Evolutionary conservation across 179 eudicot species (phyloP).

Genomic region (Spinacia oleracea): DNA sequence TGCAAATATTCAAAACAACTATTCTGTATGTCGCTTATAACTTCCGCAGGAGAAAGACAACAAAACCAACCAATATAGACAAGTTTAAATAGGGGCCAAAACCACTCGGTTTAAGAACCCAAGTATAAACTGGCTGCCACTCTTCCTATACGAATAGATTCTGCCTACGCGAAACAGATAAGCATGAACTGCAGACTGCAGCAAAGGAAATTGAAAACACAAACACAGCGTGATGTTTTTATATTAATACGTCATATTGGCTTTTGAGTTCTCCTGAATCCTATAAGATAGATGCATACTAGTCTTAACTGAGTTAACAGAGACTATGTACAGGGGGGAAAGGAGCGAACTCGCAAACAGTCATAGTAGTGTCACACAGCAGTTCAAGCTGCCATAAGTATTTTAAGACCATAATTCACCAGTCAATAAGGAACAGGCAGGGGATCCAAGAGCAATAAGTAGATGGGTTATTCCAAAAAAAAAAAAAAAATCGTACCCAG

Average conservation of each 20-base stretch:
- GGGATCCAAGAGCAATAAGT: conserved; percentile 5
- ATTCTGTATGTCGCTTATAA: background rate
- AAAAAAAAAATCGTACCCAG: conserved; percentile 51
- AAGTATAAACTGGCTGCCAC: background rate
- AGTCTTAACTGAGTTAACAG: background rate
- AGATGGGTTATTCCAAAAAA: background rate
- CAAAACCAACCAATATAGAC: background rate
- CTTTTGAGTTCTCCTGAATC: background rate
- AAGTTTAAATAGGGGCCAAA: background rate
- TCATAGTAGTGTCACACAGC: background rate
- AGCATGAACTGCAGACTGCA: background rate
- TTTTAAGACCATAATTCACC: background rate
- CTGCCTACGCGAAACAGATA: background rate
- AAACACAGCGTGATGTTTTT: background rate
- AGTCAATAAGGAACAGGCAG: background rate
- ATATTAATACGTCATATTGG: background rate
- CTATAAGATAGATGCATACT: conserved; percentile 3
- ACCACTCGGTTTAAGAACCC: background rate
- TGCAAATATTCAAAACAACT: background rate
- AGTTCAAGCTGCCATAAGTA: background rate
- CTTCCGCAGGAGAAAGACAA: background rate
- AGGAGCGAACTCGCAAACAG: background rate
- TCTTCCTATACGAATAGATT: background rate
- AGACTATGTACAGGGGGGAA: background rate
- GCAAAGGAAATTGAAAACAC: background rate